Evolutionary conservation across 2,329 filamentous ascomycete genomes (phyloP).

Genomic region (Periglandula ipomoeae): DNA sequence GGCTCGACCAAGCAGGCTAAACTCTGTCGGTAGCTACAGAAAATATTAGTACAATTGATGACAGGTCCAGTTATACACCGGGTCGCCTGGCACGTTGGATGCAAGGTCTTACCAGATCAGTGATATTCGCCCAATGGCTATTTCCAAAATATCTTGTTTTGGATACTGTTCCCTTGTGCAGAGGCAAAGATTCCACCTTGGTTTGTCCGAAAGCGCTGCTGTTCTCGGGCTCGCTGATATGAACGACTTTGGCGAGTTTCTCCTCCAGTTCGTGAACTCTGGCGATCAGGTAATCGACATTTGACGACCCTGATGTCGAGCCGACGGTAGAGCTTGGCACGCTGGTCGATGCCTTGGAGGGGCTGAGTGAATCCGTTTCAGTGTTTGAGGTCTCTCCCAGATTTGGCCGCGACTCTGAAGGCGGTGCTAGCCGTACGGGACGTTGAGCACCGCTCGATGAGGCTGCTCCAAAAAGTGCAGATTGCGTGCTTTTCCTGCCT

Average conservation of each 20-base stretch:
- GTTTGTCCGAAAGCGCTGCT: slow-evolving; percentile 7
- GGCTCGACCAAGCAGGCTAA: slow-evolving; percentile 17
- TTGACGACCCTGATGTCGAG: slow-evolving; percentile 17
- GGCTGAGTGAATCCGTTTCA: neutral
- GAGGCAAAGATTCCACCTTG: slow-evolving; percentile 8
- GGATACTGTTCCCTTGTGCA: slow-evolving; percentile 26
- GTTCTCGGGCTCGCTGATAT: slow-evolving; percentile 12
- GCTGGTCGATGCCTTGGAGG: slow-evolving; percentile 13
- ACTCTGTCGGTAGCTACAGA: slow-evolving; percentile 20
- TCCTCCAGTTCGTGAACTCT: slow-evolving; percentile 35
- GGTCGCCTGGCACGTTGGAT: neutral
- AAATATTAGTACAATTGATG: neutral
- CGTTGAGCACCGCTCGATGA: neutral
- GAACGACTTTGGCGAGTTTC: slow-evolving; percentile 24
- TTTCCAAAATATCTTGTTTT: slow-evolving; percentile 38
- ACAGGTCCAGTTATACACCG: neutral
- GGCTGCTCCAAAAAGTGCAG: neutral
- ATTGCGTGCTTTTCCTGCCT: slow-evolving; percentile 8
- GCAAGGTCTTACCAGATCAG: slow-evolving; percentile 27
- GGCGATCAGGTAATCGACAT: slow-evolving; percentile 25
- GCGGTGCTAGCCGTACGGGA: neutral
- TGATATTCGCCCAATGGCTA: slow-evolving; percentile 41
- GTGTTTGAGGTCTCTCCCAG: neutral
- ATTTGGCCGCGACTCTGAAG: neutral
- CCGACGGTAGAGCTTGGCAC: slow-evolving; percentile 17